phyloP scores from a whole-genome alignment of 768 basidiomycete species.

The Lentinus brumalis region DNA sequence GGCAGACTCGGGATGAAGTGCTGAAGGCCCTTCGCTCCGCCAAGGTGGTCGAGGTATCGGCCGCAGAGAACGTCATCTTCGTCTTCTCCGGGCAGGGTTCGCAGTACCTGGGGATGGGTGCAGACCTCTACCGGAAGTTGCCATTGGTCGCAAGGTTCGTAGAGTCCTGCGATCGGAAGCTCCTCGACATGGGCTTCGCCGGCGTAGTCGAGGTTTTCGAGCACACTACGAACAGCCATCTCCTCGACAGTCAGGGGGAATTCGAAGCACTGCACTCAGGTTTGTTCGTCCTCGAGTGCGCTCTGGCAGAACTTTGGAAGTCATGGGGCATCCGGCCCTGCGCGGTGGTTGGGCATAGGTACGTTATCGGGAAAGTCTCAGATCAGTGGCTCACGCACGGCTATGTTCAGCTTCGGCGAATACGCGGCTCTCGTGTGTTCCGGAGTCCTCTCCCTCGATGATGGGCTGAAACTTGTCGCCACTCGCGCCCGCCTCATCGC shows the following conservation, averaged over 20 bases:
- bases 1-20: conserved; percentile 47
- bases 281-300: conserved; percentile 63
- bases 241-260: conserved; percentile 30
- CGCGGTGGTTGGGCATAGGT: conserved; percentile 78
- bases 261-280: conserved; percentile 54
- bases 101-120: conserved; percentile 68
- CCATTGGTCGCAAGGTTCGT: conserved; percentile 52
- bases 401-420: conserved; percentile 63
- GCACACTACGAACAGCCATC: neutral
- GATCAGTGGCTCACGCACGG: neutral
- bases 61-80: conserved; percentile 48
- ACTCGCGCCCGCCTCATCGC: conserved; percentile 59
- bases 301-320: conserved; percentile 63
- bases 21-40: conserved; percentile 44
- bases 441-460: conserved; percentile 55
- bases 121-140: conserved; percentile 51
- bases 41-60: conserved; percentile 33
- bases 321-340: conserved; percentile 65
- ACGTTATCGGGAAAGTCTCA: conserved; percentile 16
- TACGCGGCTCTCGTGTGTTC: conserved; percentile 72
- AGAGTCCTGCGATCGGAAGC: conserved; percentile 57
- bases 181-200: conserved; percentile 50
- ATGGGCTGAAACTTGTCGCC: conserved; percentile 60
- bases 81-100: conserved; percentile 77
- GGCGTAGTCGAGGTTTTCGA: conserved; percentile 46